A percentile compares a stretch with the other conserved stretches of the same genome.
Conservation (phyloP, 2,329 filamentous ascomycete species). For the Metarhizium guizhouense region DNA sequence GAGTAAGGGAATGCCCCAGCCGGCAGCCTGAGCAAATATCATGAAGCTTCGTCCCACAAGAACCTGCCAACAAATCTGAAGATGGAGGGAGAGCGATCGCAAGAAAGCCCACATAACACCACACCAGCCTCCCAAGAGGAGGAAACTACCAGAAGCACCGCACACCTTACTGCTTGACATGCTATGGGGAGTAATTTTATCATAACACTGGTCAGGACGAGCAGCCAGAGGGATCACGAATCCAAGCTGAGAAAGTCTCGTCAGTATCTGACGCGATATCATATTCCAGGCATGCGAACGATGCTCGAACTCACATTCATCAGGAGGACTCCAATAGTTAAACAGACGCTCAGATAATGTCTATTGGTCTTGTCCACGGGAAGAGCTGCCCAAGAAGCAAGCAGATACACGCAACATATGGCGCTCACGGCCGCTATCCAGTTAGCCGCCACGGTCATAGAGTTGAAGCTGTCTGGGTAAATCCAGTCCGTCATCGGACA, state of each 20-base stretch:
- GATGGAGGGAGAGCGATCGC: constrained; percentile 80
- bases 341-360: constrained; percentile 86
- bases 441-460: constrained; percentile 58
- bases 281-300: background rate
- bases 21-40: constrained; percentile 68
- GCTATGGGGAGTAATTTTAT: constrained; percentile 85
- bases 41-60: constrained; percentile 85
- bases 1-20: constrained; percentile 75
- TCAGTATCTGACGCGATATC: constrained; percentile 9
- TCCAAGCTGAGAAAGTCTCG: constrained; percentile 50
- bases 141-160: constrained; percentile 77
- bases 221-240: constrained; percentile 82
- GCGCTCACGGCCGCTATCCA: constrained; percentile 74
- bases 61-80: constrained; percentile 97
- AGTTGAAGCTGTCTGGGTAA: constrained; percentile 50
- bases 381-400: constrained; percentile 70
- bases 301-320: constrained; percentile 60
- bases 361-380: constrained; percentile 84
- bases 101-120: constrained; percentile 88
- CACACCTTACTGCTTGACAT: constrained; percentile 79
- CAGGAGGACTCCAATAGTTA: constrained; percentile 65
- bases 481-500: constrained; percentile 80
- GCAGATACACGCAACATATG: constrained; percentile 62
- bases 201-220: constrained; percentile 72
- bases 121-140: constrained; percentile 78